Percentiles rank a stretch among this genome's conserved stretches.
Conservation (phyloP, 768 basidiomycete genomes). For the Lactarius tabidus region DNA sequence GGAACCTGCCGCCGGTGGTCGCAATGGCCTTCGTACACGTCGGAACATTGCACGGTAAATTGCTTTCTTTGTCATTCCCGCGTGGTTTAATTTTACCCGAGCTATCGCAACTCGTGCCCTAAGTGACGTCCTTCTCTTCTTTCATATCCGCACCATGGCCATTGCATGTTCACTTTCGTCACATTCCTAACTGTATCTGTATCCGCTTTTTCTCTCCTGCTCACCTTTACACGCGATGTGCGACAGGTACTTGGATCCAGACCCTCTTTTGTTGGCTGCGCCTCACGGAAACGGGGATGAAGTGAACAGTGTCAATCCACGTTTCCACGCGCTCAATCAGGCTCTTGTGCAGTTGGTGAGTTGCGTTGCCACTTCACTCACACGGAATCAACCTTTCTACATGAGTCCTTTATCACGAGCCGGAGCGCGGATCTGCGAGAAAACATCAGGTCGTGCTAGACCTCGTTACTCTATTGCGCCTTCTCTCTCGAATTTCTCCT, state of each 20-base stretch:
- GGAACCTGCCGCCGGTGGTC: conserved; percentile 48
- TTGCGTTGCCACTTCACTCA: conserved; percentile 18
- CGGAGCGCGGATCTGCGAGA: conserved; percentile 17
- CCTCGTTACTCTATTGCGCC: conserved; percentile 18
- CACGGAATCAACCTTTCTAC: conserved; percentile 7
- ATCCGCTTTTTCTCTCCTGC: conserved; percentile 15
- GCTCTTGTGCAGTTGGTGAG: conserved; percentile 92
- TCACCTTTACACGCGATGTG: conserved; percentile 9
- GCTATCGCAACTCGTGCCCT: conserved; percentile 16
- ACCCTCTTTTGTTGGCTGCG: conserved; percentile 77
- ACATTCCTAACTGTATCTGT: conserved; percentile 22
- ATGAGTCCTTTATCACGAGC: conserved; percentile 5
- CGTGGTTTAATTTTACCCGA: conserved; percentile 19
- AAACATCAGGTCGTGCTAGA: conserved; percentile 7
- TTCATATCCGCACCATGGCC: conserved; percentile 26
- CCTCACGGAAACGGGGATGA: conserved; percentile 54
- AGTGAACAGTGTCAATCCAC: conserved; percentile 56
- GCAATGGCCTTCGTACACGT: conserved; percentile 68
- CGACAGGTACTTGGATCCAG: conserved; percentile 83
- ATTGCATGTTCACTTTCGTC: conserved; percentile 13
- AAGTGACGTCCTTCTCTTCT: conserved; percentile 23
- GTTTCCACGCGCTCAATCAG: conserved; percentile 90
- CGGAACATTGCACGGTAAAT: conserved; percentile 81
- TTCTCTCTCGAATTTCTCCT: conserved; percentile 14
- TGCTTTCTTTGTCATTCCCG: conserved; percentile 16